Evolutionary conservation across 2,329 filamentous ascomycete species (phyloP), one percentile per base, ranked within the genome.

Genomic region (Ambrosiella xylebori): DNA sequence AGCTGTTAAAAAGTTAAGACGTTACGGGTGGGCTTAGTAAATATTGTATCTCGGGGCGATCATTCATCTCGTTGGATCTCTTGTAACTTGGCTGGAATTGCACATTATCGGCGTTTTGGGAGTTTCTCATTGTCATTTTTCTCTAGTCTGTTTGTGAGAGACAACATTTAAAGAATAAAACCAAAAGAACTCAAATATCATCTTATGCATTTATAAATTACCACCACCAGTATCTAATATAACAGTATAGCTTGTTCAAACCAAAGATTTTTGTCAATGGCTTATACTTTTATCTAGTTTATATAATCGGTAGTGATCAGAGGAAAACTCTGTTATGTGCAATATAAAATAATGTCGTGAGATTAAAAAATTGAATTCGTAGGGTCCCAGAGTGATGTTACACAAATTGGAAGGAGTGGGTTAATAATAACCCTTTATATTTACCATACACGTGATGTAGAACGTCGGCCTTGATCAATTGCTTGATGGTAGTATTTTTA

Each of bases 101-200:
- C 56, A 60, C 59, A 45, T 59, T 54, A 52, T 58, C 44, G 59
- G 59, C 59, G 59, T 60, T 60, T 56, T 50, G 54, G 59, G 59
- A 57, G 55, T 57, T 58, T 58, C 57, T 58, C 52, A 39, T 58
- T 54, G 51, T 58, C 57, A 54, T 58, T 58, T 58, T 58, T 40
- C 57, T 58, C 57, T 58, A 41, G 40, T 58, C 56, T 52, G 39
- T 57, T 38, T 59, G 53, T 59, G 54, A 57, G 54, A 59, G 57
- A 52, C 54, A 56, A 38, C 51, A 55, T 45, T 17, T 36, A 55
- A 58, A 58, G 39, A 58, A 55, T 54, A 58, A 55, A 55, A 55
- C 7, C 4, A 41, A 55, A 55, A 51, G 19, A 57, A 52, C 1
- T 36, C 51, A 57, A 49, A 57, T 51, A 51, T 41, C 54, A 59